Evolutionary conservation across 345 rosid genomes (phyloP).

Genomic region (Acer campestre): DNA sequence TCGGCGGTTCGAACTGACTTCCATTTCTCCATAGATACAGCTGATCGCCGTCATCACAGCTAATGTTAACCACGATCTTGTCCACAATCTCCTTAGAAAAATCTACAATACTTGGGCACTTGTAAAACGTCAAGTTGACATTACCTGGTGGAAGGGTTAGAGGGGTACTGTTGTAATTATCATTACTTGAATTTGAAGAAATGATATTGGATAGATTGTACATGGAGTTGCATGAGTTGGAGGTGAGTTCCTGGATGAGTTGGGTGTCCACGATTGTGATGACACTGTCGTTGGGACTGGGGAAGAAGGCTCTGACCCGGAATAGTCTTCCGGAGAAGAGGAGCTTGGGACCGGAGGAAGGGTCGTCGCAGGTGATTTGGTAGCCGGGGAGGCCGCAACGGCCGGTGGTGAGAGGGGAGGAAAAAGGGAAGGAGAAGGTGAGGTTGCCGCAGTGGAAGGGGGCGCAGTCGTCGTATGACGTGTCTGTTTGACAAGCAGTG

Average conservation of each 20-base stretch:
- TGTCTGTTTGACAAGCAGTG: slow-evolving; percentile 4
- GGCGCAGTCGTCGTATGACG: slow-evolving; percentile 21
- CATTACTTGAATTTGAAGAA: not conserved
- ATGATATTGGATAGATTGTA: slow-evolving; percentile 18
- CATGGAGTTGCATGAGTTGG: slow-evolving; percentile 28
- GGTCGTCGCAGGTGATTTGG: slow-evolving; percentile 28
- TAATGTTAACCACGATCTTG: slow-evolving; percentile 10
- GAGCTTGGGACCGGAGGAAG: slow-evolving; percentile 17
- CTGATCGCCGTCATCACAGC: slow-evolving; percentile 3
- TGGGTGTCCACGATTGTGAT: slow-evolving; percentile 27
- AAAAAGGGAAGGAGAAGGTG: slow-evolving; percentile 42
- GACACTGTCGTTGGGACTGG: not conserved
- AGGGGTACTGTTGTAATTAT: not conserved
- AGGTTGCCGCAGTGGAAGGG: slow-evolving; percentile 37
- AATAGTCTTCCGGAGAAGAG: slow-evolving; percentile 17
- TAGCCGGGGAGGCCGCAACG: slow-evolving; percentile 40
- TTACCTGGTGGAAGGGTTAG: slow-evolving; percentile 22
- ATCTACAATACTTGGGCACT: slow-evolving; percentile 1
- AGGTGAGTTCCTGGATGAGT: slow-evolving; percentile 20
- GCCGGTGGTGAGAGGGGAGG: slow-evolving; percentile 22
- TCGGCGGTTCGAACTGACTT: not conserved
- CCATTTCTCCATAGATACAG: slow-evolving; percentile 12
- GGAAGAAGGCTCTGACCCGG: slow-evolving; percentile 15
- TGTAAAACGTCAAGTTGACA: slow-evolving; percentile 24
- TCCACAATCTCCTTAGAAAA: slow-evolving; percentile 13